These are phyloP conservation scores for Oryza glaberrima DNA, from an alignment of 176 grass and related monocot species.

Conservation along the genomic window DNA sequence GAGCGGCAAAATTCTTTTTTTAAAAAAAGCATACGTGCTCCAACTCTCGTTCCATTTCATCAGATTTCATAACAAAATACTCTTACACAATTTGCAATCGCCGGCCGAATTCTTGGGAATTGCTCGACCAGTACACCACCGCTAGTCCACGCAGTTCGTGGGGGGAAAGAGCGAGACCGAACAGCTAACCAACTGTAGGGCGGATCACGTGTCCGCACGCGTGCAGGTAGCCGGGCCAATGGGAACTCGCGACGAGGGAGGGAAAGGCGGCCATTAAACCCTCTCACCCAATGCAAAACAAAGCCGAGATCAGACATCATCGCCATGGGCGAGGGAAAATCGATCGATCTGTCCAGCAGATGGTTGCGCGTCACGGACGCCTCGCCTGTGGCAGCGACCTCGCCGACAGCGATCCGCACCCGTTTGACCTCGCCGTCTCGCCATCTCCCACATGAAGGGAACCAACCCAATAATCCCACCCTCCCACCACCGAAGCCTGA, in stretches of 20 bases:
- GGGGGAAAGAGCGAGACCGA: slow-evolving; percentile 17
- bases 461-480: not conserved
- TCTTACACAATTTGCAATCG: too few species aligned
- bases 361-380: slow-evolving; percentile 59
- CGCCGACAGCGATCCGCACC: slow-evolving; percentile 47
- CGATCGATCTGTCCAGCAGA: slow-evolving; percentile 19
- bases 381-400: slow-evolving; percentile 40
- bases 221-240: not conserved
- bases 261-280: slow-evolving; percentile 33
- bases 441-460: slow-evolving; percentile 38
- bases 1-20: too few species aligned
- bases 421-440: slow-evolving; percentile 19
- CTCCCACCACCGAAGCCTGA: too few species aligned
- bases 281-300: slow-evolving; percentile 22
- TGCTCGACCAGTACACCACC: too few species aligned
- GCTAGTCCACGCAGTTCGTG: not conserved
- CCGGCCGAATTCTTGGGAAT: too few species aligned
- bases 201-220: slow-evolving; percentile 35
- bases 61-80: too few species aligned
- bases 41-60: too few species aligned
- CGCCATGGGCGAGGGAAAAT: not conserved
- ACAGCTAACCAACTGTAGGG: slow-evolving; percentile 11
- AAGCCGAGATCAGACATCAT: slow-evolving; percentile 22
- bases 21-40: too few species aligned
- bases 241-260: not conserved